Conservation (phyloP, 352 stramenopile species). For the Saprolegnia parasitica region DNA sequence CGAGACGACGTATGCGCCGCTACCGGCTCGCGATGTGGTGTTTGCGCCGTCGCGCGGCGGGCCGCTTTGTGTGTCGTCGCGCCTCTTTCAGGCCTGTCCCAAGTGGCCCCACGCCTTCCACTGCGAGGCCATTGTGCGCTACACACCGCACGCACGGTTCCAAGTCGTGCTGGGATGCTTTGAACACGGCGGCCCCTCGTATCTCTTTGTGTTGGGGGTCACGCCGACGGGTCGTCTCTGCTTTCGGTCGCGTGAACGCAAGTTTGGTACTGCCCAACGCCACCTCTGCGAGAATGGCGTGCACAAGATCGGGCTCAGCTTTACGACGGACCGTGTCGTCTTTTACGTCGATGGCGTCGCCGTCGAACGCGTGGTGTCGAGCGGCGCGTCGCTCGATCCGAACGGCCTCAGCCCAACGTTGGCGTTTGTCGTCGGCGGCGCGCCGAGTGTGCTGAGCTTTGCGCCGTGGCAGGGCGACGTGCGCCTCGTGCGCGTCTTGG, state of each 20-base stretch:
- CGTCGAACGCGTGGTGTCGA: constrained; percentile 8
- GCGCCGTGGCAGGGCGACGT: constrained; percentile 5
- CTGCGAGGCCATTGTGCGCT: constrained; percentile 6
- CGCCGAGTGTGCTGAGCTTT: neutral
- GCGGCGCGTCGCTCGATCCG: neutral
- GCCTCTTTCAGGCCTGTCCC: constrained; percentile 4
- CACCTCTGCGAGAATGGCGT: neutral
- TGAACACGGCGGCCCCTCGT: neutral
- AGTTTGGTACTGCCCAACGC: constrained; percentile 3
- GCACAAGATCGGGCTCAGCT: constrained; percentile 7
- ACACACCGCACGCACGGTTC: neutral
- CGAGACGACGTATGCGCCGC: neutral
- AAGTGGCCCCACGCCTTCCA: constrained; percentile 13
- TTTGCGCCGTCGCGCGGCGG: neutral
- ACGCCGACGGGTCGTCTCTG: constrained; percentile 1
- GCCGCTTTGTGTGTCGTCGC: neutral
- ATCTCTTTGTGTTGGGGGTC: constrained; percentile 19
- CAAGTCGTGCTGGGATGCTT: constrained; percentile 14
- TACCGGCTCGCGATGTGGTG: neutral
- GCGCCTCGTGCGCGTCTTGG: neutral
- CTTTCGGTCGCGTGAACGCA: constrained; percentile 17
- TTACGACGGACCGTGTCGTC: constrained; percentile 7
- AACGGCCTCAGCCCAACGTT: neutral
- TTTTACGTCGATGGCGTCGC: constrained; percentile 24
- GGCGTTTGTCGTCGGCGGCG: constrained; percentile 8